Conservation (phyloP, 129 eudicot species). For the Centaurea solstitialis region DNA sequence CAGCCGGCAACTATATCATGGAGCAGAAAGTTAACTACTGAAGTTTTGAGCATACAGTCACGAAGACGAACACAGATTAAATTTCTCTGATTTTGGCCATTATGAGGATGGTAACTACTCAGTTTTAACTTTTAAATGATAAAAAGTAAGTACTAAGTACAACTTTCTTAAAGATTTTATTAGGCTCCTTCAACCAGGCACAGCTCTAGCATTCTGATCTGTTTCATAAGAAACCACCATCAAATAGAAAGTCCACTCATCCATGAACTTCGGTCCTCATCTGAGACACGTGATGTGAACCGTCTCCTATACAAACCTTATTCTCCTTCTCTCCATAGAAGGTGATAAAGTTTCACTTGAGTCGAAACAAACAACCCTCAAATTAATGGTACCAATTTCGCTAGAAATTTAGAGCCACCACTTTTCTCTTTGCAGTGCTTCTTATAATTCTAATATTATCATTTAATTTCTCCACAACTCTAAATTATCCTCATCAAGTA, state of each 20-base stretch:
- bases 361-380: background rate
- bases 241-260: background rate
- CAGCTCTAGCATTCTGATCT: background rate
- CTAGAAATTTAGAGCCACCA: background rate
- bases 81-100: background rate
- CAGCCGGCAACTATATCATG: background rate
- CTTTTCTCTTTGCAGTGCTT: background rate
- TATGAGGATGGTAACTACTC: background rate
- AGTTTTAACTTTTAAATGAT: background rate
- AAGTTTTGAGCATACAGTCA: background rate
- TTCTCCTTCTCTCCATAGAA: background rate
- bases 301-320: background rate
- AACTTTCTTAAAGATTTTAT: background rate
- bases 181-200: background rate
- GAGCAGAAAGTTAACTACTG: background rate
- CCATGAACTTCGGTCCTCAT: background rate
- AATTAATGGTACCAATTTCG: background rate
- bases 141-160: too few relatives aligned
- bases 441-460: background rate
- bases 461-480: background rate
- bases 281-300: background rate
- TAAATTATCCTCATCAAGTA: background rate
- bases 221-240: background rate
- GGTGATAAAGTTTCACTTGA: background rate
- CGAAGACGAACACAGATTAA: background rate